A percentile compares a stretch with the other conserved stretches of the same genome.
Conservation (phyloP, 768 basidiomycete species). For the Trametes cinnabarina region DNA sequence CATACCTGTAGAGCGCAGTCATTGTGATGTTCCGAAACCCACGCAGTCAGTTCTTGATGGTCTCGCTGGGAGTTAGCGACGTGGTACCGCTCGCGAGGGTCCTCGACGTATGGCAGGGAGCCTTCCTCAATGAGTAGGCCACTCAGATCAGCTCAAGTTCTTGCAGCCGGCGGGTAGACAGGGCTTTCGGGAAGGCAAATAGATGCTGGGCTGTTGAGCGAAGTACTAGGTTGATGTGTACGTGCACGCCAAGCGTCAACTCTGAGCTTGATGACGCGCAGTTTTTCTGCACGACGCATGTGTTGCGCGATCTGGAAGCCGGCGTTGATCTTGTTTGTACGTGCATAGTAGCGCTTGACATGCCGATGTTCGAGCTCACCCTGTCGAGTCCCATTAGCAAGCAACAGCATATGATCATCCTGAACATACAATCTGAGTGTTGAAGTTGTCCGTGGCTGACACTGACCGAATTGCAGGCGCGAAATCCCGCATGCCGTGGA, state of each 20-base stretch:
- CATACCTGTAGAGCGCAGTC: neutral
- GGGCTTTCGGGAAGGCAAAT: no score
- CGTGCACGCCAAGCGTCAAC: neutral
- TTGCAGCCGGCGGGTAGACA: neutral
- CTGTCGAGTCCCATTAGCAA: conserved; percentile 21
- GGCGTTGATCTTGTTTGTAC: conserved; percentile 36
- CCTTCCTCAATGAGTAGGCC: no score
- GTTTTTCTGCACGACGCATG: conserved; percentile 18
- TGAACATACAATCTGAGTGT: conserved; percentile 28
- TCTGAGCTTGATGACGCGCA: conserved; percentile 20
- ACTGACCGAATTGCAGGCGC: conserved; percentile 1
- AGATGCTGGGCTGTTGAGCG: no score
- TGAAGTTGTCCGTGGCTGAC: conserved; percentile 28
- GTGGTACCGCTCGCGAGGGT: neutral
- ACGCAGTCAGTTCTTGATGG: neutral
- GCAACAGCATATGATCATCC: neutral
- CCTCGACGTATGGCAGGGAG: neutral
- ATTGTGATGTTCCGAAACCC: neutral
- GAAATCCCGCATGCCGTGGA: conserved; percentile 27
- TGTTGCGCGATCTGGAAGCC: conserved; percentile 31
- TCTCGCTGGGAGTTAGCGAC: neutral
- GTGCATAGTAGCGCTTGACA: conserved; percentile 37
- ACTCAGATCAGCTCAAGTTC: neutral
- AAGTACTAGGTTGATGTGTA: neutral
- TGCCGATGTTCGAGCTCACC: conserved; percentile 38